Base-by-base conservation (phyloP, 176 grass and related monocot species). In the Zoysia japonica region DNA sequence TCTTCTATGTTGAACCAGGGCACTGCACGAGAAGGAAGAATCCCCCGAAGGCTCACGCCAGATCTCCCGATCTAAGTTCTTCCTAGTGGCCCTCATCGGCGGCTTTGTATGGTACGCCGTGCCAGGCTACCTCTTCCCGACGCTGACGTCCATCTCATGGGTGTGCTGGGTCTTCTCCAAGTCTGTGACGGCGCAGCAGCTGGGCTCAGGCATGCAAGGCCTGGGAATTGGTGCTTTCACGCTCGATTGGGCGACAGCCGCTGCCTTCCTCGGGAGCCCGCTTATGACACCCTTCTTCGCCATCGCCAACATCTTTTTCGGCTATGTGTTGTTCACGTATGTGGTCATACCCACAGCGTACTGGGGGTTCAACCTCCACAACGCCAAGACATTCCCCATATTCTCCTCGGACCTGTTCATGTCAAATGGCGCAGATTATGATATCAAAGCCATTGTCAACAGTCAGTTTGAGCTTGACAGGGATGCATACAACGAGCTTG, bases 61-160 rank as follows among this genome's bases (percentile, higher is more conserved):
- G 28, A 28, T 28, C 28, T 28, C 28, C 28, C 28, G 28, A 28
- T 28, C 28, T 28, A 97, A 94, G 74, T 97, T 97, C 85, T 97
- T 97, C 80, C 14, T 97, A 55, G 88, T 97, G 51, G 91, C 83
- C n/a, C 80, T 97, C 15, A 83, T 84, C 65, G 92, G 91, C 87
- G 94, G 94, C 87, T 87, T 92, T 47, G 0, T 87, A 10, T 97
- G 94, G 94, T 94, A 97, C 77, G 57, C 40, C 1, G 68, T 97
- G 5, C 94, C 94, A 0, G 94, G 94, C 4, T 97, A 90, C 86
- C 72, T 97, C 11, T 90, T 94, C 82, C 85, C 91, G 15, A 94
- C 94, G 0, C 14, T 97, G 13, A 67, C 80, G 5, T 77, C 59
- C 83, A 81, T 94, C n/a, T 97, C 94, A n/a, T 97, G 91, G 91